A percentile compares a stretch with the other conserved stretches of the same genome.
Evolutionary conservation across 768 basidiomycete genomes (phyloP).

Genomic region (Russula vinacea): DNA sequence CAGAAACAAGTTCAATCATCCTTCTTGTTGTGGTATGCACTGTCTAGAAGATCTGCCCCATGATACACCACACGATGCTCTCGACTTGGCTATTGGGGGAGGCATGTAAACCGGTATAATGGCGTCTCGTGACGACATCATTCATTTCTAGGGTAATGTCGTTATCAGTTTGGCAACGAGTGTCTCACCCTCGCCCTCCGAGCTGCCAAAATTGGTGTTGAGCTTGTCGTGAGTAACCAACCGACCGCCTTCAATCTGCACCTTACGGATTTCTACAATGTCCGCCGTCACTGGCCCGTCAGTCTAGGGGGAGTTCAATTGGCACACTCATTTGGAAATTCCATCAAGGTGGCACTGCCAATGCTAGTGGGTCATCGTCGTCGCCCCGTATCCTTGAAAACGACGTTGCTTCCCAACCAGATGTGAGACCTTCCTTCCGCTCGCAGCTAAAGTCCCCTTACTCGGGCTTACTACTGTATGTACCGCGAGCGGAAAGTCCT

Average conservation of each 20-base stretch:
- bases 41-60: not conserved
- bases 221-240: not conserved
- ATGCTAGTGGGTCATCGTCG: not conserved
- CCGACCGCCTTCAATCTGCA: not conserved
- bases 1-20: not conserved
- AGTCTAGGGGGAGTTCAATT: not conserved
- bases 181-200: not conserved
- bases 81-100: not conserved
- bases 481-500: not conserved
- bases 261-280: not conserved
- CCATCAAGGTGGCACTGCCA: not conserved
- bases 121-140: conserved; percentile 1
- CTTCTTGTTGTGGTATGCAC: not conserved
- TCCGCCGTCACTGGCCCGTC: not conserved
- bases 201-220: not conserved
- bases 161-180: not conserved
- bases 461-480: no score
- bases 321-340: not conserved
- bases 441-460: not conserved
- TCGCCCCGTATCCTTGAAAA: conserved; percentile 10
- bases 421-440: not conserved
- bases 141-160: not conserved
- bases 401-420: conserved; percentile 1
- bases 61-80: not conserved
- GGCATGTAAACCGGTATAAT: not conserved